Base-by-base conservation (phyloP, 345 rosid genomes). In the Populus nigra region DNA sequence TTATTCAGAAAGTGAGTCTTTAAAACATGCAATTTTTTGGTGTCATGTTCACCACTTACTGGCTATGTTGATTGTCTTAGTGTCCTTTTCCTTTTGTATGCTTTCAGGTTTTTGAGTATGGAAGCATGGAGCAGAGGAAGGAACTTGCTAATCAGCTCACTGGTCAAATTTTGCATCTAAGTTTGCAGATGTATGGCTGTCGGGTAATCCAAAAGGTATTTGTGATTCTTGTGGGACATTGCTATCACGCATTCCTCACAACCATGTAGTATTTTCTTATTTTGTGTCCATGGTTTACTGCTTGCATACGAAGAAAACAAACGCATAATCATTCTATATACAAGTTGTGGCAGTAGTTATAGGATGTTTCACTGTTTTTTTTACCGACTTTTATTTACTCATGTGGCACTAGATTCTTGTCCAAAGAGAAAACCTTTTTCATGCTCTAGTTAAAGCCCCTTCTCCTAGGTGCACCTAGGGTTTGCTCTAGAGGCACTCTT, bases 171-270 rank as follows among this genome's bases (percentile, higher is more conserved):
- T 77, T 96, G 83, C 87, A 91, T 73, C 85, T 96, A 84, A 92
- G 99, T 85, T 81, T 96, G 83, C 99, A 96, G 84, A 96, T 96
- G 99, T 96, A 96, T 83, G 99, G 99, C 69, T 94, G 99, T 69
- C 97, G 99, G 75, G 99, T 96, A 77, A 94, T 96, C 83, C 98
- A 96, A 79, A 96, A 96, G 98, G 99, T 94, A 77, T 50, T 16
- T 70, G 23, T 61, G 74, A 45, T 11, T 62, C 29, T 39, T 8
- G 13, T 29, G 36, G 43, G 23, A 33, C 29, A 29, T 15, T 67
- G 31, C 50, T 18, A n/a, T 35, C 17, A 22, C 20, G 12, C 3
- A 10, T 31, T 72, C 55, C 38, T 1, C 43, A 10, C 23, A 38
- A 36, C 13, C 43, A 7, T 33, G 8, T 31, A 65, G 36, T n/a